Evolutionary conservation across 2,329 filamentous ascomycete species (phyloP).

Genomic region (Emergomyces orientalis): DNA sequence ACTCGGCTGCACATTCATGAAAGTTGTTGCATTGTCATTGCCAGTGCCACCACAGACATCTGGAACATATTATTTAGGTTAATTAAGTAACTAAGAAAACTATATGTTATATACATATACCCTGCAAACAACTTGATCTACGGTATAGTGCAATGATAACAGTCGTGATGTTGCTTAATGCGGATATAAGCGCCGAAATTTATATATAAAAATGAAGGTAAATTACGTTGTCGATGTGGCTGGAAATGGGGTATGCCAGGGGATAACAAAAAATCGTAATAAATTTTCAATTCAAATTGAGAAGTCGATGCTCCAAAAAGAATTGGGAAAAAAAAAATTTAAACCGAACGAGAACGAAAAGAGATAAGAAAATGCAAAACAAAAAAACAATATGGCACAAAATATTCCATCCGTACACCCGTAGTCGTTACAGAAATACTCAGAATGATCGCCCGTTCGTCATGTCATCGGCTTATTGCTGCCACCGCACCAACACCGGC

Average conservation of each 20-base stretch:
- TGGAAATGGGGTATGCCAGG: not conserved
- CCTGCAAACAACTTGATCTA: not conserved
- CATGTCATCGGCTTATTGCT: slow-evolving; percentile 26
- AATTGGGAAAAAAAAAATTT: not conserved
- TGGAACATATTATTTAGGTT: not conserved
- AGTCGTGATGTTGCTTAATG: not conserved
- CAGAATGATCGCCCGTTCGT: not conserved
- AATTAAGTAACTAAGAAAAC: not conserved
- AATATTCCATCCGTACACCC: not conserved
- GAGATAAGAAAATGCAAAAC: not conserved
- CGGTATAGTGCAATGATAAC: not conserved
- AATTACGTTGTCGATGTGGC: not conserved
- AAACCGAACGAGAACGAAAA: not conserved
- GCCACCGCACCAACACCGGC: slow-evolving; percentile 53
- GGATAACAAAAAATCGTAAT: not conserved
- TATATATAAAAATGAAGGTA: not conserved
- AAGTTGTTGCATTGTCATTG: not conserved
- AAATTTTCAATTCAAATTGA: not conserved
- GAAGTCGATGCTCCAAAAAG: not conserved
- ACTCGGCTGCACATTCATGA: not conserved
- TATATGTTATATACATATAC: not conserved
- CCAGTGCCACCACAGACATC: not conserved
- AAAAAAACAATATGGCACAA: not conserved
- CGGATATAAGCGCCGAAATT: not conserved
- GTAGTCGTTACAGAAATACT: not conserved